phyloP scores from a whole-genome alignment of 768 basidiomycete species.

The Ramaria sp. region DNA sequence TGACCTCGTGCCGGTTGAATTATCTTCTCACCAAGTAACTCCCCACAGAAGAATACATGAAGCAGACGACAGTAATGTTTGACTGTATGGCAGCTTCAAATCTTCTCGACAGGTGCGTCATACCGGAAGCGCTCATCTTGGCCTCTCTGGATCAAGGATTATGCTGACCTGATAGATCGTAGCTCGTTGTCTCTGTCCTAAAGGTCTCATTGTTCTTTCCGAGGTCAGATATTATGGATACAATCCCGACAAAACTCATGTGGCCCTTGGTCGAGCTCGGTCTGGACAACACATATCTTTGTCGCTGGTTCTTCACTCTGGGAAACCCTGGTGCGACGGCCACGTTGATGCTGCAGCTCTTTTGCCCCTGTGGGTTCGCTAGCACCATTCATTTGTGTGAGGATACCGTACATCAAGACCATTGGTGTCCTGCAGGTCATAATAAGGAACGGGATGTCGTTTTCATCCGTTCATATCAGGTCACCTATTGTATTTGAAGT shows the following conservation, averaged over 20 bases:
- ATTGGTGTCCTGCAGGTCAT: constrained; percentile 50
- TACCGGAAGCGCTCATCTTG: constrained; percentile 6
- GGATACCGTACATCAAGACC: constrained; percentile 43
- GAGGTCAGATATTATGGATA: constrained; percentile 67
- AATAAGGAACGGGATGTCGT: constrained; percentile 17
- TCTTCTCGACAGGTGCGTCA: constrained; percentile 57
- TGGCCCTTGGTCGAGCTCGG: constrained; percentile 28
- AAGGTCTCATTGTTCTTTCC: constrained; percentile 52
- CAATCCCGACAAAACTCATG: constrained; percentile 32
- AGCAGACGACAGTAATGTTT: constrained; percentile 77
- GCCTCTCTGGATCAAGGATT: constrained; percentile 52
- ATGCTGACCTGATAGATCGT: constrained; percentile 49
- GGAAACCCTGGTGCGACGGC: constrained; percentile 47
- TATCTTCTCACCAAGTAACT: constrained; percentile 12
- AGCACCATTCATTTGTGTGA: constrained; percentile 42
- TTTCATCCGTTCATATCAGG: background rate
- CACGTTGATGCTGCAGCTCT: constrained; percentile 41
- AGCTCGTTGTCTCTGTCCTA: constrained; percentile 55
- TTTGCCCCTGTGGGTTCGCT: constrained; percentile 41
- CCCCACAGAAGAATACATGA: constrained; percentile 55
- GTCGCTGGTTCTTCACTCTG: constrained; percentile 51
- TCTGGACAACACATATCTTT: constrained; percentile 33
- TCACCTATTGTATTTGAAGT: constrained; percentile 27
- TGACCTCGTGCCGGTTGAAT: constrained; percentile 5
- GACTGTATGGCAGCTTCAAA: constrained; percentile 70